A percentile compares a stretch with the other conserved stretches of the same genome.
phyloP scores from a whole-genome alignment of 306 rosid genomes.

The Albizia julibrissin region DNA sequence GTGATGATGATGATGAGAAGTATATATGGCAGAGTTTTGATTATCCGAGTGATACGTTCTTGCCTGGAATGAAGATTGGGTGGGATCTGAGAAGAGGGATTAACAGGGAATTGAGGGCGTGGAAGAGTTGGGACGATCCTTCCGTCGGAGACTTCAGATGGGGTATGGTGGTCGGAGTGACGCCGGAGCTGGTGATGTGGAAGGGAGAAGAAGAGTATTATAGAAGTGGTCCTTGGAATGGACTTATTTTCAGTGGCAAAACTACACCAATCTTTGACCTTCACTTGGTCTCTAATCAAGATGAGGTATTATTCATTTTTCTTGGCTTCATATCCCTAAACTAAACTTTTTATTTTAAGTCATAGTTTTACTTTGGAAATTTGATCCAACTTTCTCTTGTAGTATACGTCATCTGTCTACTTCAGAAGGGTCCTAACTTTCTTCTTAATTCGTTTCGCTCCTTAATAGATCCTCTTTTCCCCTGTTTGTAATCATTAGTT shows the following conservation, averaged over 20 bases:
- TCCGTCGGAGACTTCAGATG: conserved; percentile 40
- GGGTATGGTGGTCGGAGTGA: conserved; percentile 12
- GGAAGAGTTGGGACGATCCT: conserved; percentile 54
- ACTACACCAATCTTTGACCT: conserved; percentile 23
- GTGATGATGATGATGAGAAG: not conserved
- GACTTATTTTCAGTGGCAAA: conserved; percentile 25
- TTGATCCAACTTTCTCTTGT: too few relatives aligned
- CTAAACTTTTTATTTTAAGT: too few relatives aligned
- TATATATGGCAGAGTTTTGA: conserved; percentile 30
- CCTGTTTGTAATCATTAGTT: too few relatives aligned
- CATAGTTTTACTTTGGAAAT: too few relatives aligned
- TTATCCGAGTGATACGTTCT: conserved; percentile 8
- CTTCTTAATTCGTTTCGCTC: too few relatives aligned
- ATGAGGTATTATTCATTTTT: conserved; percentile 26
- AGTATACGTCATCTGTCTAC: too few relatives aligned
- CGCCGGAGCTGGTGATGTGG: conserved; percentile 33
- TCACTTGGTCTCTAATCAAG: not conserved
- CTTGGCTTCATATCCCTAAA: not conserved
- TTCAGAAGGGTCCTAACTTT: too few relatives aligned
- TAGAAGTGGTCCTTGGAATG: conserved; percentile 40
- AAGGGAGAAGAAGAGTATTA: conserved; percentile 25
- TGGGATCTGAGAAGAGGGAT: conserved; percentile 46
- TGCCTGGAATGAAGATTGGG: conserved; percentile 58
- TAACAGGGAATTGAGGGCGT: conserved; percentile 36
- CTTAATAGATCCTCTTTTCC: too few relatives aligned